Percentiles rank a stretch among this genome's conserved stretches.
Evolutionary conservation across 2,329 filamentous ascomycete genomes (phyloP).

Genomic region (Monosporascus cannonballus): DNA sequence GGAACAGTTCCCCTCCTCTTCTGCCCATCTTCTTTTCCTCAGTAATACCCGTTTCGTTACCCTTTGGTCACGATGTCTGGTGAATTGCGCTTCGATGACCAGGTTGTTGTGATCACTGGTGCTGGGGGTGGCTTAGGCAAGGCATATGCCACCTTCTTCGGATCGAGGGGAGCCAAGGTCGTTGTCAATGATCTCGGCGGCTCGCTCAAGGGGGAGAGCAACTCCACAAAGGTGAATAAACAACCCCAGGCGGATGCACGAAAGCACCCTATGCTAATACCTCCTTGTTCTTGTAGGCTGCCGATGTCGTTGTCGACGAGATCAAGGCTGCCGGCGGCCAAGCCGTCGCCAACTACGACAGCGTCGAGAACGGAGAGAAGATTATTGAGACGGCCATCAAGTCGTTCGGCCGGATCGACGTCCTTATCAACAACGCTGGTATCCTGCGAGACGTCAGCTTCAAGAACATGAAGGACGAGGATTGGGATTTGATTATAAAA

Average conservation of each 20-base stretch:
- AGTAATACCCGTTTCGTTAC: not conserved
- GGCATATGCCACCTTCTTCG: conserved; percentile 85
- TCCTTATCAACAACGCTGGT: conserved; percentile 96
- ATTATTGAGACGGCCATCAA: conserved; percentile 88
- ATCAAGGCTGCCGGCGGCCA: conserved; percentile 87
- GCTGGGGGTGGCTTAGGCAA: conserved; percentile 77
- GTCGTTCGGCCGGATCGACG: conserved; percentile 78
- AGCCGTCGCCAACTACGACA: conserved; percentile 96
- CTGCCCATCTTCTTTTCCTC: not conserved
- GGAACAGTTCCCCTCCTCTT: not conserved
- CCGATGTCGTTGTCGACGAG: conserved; percentile 76
- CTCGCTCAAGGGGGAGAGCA: conserved; percentile 89
- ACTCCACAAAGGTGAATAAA: conserved; percentile 67
- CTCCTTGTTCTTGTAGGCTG: conserved; percentile 47
- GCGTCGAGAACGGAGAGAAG: conserved; percentile 84
- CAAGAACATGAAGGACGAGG: conserved; percentile 96
- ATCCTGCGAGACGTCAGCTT: conserved; percentile 94
- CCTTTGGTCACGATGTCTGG: conserved; percentile 20
- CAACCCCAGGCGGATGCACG: not conserved
- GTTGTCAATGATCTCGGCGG: conserved; percentile 95
- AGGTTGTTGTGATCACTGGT: conserved; percentile 84
- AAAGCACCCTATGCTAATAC: conserved; percentile 17
- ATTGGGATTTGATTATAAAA: conserved; percentile 92
- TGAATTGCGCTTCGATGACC: conserved; percentile 69
- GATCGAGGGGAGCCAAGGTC: conserved; percentile 82